Evolutionary conservation across 345 rosid species (phyloP).

Genomic region (Boechera retrofracta): DNA sequence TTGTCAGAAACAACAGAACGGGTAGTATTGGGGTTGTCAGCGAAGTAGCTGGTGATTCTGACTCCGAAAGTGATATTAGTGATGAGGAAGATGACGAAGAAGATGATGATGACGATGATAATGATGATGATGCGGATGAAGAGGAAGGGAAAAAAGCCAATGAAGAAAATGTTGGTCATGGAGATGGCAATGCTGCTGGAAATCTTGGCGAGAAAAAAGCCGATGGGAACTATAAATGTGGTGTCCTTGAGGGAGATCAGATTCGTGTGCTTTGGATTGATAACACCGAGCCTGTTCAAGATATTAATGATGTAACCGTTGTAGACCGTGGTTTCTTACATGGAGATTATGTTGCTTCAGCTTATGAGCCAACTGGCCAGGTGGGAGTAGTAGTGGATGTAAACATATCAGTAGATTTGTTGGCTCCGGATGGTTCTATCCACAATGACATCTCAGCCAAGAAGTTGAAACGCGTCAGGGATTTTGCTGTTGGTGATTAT

Average conservation of each 20-base stretch:
- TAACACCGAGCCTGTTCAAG: conserved; percentile 72
- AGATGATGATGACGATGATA: conserved; percentile 51
- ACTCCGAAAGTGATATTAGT: conserved; percentile 74
- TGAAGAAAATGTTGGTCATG: conserved; percentile 46
- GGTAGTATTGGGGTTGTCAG: conserved; percentile 82
- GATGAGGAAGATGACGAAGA: conserved; percentile 64
- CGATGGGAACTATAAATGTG: conserved; percentile 52
- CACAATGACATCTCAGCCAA: conserved; percentile 67
- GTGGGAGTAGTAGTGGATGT: conserved; percentile 89
- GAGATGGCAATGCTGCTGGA: conserved; percentile 45
- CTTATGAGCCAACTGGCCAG: conserved; percentile 84
- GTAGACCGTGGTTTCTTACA: conserved; percentile 91
- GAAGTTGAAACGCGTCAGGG: conserved; percentile 86
- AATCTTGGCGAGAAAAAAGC: conserved; percentile 44
- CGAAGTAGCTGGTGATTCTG: conserved; percentile 89
- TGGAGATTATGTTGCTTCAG: conserved; percentile 90
- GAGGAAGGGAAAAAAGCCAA: conserved; percentile 36
- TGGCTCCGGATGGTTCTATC: conserved; percentile 70
- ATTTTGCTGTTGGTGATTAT: conserved; percentile 83
- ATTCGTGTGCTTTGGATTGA: conserved; percentile 93
- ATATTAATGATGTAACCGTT: conserved; percentile 61
- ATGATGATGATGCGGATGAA: conserved; percentile 38
- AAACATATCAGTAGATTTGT: conserved; percentile 71
- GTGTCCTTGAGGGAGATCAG: conserved; percentile 71
- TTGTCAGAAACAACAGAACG: conserved; percentile 63